A percentile compares a stretch with the other conserved stretches of the same genome.
These are phyloP conservation scores for Ustilago curta DNA, from an alignment of 1,284 basidiomycete genomes.

Conservation along the genomic window DNA sequence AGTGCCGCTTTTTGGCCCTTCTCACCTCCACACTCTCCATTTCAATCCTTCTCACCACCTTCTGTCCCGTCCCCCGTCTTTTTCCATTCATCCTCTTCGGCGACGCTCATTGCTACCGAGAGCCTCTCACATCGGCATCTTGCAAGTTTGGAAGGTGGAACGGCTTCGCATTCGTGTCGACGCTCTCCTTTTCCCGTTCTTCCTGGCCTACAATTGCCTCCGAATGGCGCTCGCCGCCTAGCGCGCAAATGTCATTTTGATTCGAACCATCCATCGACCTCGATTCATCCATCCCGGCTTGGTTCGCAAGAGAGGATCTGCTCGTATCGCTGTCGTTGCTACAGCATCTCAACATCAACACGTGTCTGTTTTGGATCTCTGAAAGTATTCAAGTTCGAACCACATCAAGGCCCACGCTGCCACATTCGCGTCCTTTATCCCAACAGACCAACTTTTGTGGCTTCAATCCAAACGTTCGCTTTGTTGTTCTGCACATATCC, in stretches of 20 bases:
- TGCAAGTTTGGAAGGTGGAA: not conserved
- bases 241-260: not conserved
- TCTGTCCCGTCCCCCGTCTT: not conserved
- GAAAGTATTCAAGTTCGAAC: too few species aligned
- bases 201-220: not conserved
- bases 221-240: conserved; percentile 2
- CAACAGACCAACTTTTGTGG: not conserved
- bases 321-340: conserved; percentile 3
- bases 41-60: conserved; percentile 38
- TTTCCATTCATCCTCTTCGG: conserved; percentile 5
- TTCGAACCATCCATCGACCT: not conserved
- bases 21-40: conserved; percentile 35
- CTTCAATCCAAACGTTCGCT: not conserved
- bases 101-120: not conserved
- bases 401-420: too few species aligned
- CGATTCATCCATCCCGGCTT: not conserved
- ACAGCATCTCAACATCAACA: not conserved
- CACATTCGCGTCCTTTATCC: too few species aligned
- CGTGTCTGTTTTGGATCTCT: not conserved
- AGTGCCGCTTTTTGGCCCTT: conserved; percentile 3
- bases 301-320: not conserved
- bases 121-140: not conserved
- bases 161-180: conserved; percentile 1
- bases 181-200: not conserved
- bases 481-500: not conserved